Conservation (phyloP, 106 monocot genomes). For the Allium sativum region DNA sequence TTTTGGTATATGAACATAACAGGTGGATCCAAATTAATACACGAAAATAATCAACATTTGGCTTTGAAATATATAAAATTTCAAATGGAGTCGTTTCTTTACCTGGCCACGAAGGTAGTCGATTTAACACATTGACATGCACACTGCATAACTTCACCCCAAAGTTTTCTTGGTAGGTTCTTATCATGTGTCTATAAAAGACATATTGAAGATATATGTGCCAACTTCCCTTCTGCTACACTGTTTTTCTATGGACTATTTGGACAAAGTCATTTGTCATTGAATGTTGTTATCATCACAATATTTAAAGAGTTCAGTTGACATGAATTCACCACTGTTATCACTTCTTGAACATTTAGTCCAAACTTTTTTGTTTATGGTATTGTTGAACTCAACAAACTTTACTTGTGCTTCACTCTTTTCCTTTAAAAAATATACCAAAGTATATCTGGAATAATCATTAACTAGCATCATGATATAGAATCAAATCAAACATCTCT, state of each 20-base stretch:
- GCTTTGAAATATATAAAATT: not conserved
- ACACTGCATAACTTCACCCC: slow-evolving; percentile 1
- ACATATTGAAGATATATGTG: not conserved
- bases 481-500: not conserved
- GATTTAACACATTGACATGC: not conserved
- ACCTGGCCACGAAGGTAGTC: not conserved
- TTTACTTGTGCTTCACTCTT: not conserved
- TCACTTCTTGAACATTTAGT: not conserved
- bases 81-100: not conserved
- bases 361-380: not conserved
- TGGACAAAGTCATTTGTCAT: not conserved
- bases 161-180: not conserved
- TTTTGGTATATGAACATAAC: slow-evolving; percentile 12
- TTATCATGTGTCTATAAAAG: not conserved
- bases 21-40: slow-evolving; percentile 8
- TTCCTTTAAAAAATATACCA: not conserved
- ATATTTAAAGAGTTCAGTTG: not conserved
- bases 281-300: not conserved
- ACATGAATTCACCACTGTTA: not conserved
- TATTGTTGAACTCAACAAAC: not conserved
- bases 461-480: not conserved
- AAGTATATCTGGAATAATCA: not conserved
- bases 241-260: not conserved
- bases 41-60: not conserved
- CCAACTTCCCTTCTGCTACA: not conserved